Evolutionary conservation across 1,284 basidiomycete species (phyloP), one percentile per base, ranked within the genome.

Genomic region (Hypsizygus ulmarius): DNA sequence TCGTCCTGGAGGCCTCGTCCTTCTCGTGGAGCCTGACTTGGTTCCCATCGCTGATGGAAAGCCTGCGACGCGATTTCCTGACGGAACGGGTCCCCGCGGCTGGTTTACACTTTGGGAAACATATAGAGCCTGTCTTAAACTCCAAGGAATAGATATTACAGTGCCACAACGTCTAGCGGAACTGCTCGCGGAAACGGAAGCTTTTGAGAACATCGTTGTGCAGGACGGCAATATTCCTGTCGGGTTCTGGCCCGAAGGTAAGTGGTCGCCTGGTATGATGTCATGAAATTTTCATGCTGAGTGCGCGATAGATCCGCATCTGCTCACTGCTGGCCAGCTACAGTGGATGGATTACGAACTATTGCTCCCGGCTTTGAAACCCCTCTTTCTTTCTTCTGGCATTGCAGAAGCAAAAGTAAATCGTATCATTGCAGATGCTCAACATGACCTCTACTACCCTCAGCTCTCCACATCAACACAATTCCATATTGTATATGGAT

Each of bases 281-380:
- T 39, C 35, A 44, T 16, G 43, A 48, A 38, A 32, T 39, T 69
- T 67, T 69, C 54, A 61, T 61, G 3, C 15, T 38, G 21, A 32
- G 14, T 9, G 38, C 47, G 39, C 30, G 30, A 28, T 48, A 74
- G 72, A 74, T 54, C 58, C 61, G 18, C 56, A 65, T 45, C 57
- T 64, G 27, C 70, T 84, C 18, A 82, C 80, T 28, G 74, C 83
- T 39, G 82, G 81, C 5, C 81, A 85, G 55, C 64, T 84, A 16
- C 80, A 82, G 34, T 85, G 83, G 83, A 78, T 84, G 79, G 76
- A 79, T 50, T 79, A 78, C 55, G 83, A 85, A 55, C 69, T 76
- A n/a, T 69, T 85, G 50, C 66, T 85, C 34, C 79, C 79, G 34
- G 79, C 79, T 3, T 62, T 84, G 51, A 76, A 73, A 48, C 81